These are phyloP conservation scores for Paracamarosporium sp. DNA, from an alignment of 2,329 filamentous ascomycete species.

Conservation along the genomic window DNA sequence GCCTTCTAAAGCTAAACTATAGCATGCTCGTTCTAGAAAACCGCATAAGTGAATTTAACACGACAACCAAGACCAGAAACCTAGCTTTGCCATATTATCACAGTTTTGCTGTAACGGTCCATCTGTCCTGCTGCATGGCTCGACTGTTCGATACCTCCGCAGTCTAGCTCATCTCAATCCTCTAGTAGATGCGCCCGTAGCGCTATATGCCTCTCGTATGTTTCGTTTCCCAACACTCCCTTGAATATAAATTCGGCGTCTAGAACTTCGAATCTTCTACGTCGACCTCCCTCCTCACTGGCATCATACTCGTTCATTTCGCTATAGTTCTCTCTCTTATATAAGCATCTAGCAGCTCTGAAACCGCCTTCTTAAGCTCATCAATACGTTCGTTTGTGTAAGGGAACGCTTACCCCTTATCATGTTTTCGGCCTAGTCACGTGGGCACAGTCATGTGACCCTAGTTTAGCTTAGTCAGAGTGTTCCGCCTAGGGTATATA, in stretches of 20 bases:
- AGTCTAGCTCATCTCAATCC: not conserved
- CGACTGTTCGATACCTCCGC: not conserved
- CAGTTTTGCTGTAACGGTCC: too few relatives aligned
- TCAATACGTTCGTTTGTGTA: constrained; percentile 23
- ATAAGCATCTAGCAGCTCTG: constrained; percentile 16
- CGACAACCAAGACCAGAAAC: too few relatives aligned
- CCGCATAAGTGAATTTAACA: too few relatives aligned
- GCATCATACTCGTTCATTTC: constrained; percentile 10
- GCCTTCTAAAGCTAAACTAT: too few relatives aligned
- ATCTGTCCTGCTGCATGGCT: not conserved
- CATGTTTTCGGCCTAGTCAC: too few relatives aligned
- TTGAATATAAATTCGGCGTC: constrained; percentile 18
- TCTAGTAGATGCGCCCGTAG: constrained; percentile 15
- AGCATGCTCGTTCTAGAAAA: too few relatives aligned
- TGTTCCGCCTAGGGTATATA: too few relatives aligned
- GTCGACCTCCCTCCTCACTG: constrained; percentile 5
- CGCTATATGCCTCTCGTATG: constrained; percentile 18
- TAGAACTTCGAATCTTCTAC: constrained; percentile 9
- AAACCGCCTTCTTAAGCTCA: constrained; percentile 21
- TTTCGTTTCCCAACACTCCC: constrained; percentile 22
- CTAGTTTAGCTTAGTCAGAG: too few relatives aligned
- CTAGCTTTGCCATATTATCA: too few relatives aligned
- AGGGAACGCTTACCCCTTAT: too few relatives aligned
- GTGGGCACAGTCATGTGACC: too few relatives aligned
- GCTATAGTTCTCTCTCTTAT: constrained; percentile 13